phyloP scores from a whole-genome alignment of 495 filamentous ascomycete genomes.

The Penicillium longicatenatum region DNA sequence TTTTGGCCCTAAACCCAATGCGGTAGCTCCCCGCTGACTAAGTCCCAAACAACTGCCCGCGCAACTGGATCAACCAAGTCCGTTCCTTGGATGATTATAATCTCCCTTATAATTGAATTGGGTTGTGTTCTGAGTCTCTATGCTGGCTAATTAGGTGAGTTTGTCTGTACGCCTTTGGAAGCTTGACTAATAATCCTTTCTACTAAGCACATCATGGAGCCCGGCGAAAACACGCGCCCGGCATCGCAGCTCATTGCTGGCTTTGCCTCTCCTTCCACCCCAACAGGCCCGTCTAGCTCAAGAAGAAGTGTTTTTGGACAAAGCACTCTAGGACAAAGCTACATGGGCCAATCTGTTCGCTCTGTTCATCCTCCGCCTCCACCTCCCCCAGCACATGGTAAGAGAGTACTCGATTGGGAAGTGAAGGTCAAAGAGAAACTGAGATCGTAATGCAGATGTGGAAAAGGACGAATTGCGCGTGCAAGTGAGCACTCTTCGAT shows the following conservation, averaged over 20 bases:
- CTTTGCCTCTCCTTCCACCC: slow-evolving; percentile 35
- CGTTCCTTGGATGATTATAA: neutral
- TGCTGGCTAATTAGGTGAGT: neutral
- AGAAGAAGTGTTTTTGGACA: slow-evolving; percentile 25
- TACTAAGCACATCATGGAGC: slow-evolving; percentile 23
- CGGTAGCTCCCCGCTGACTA: slow-evolving; percentile 36
- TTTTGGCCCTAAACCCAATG: slow-evolving; percentile 43
- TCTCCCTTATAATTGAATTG: neutral
- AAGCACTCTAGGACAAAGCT: slow-evolving; percentile 3
- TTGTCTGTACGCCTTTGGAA: neutral
- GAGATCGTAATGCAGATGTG: slow-evolving; percentile 33
- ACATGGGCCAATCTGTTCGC: slow-evolving; percentile 25
- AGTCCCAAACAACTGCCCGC: slow-evolving; percentile 28
- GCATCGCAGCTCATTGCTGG: slow-evolving; percentile 37
- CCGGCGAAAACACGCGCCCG: slow-evolving; percentile 21
- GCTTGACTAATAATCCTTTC: neutral
- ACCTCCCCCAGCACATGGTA: slow-evolving; percentile 26
- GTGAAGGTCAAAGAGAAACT: neutral
- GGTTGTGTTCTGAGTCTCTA: neutral
- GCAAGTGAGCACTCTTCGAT: slow-evolving; percentile 66
- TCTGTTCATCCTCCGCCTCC: slow-evolving; percentile 28
- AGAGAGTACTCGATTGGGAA: neutral
- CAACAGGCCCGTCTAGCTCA: slow-evolving; percentile 17
- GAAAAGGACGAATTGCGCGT: slow-evolving; percentile 69
- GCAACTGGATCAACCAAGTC: neutral